Evolutionary conservation across 768 basidiomycete genomes (phyloP).

Genomic region (Boletales sp.): DNA sequence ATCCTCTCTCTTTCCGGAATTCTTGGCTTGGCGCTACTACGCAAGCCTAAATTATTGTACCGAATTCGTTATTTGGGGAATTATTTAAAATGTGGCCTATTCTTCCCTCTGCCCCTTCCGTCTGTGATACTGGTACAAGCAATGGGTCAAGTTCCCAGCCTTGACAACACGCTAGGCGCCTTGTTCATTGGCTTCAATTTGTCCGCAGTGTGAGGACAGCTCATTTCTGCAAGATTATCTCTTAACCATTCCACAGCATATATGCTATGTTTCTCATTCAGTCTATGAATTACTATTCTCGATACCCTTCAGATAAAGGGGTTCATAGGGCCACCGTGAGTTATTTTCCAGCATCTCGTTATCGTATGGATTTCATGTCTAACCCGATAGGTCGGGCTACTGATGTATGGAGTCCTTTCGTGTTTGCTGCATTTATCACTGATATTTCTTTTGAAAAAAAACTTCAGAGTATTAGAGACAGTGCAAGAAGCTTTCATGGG

Average conservation of each 20-base stretch:
- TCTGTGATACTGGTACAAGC: not conserved
- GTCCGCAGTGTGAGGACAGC: constrained; percentile 34
- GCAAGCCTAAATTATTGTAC: too few relatives aligned
- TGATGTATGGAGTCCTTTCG: constrained; percentile 28
- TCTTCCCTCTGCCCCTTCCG: too few relatives aligned
- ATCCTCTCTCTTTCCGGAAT: too few relatives aligned
- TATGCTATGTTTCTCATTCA: constrained; percentile 57
- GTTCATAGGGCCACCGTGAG: constrained; percentile 52
- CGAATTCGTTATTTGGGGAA: too few relatives aligned
- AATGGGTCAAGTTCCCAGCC: constrained; percentile 15
- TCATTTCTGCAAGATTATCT: not conserved
- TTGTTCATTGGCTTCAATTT: constrained; percentile 55
- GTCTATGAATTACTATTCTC: constrained; percentile 50
- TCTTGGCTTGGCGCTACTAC: too few relatives aligned
- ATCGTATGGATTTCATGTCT: not conserved
- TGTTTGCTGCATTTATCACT: not conserved
- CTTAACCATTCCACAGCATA: constrained; percentile 33
- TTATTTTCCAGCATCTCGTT: constrained; percentile 4
- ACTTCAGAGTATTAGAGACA: constrained; percentile 41
- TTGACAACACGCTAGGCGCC: constrained; percentile 59
- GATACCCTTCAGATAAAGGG: constrained; percentile 50
- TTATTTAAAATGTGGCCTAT: too few relatives aligned
- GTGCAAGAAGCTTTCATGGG: constrained; percentile 50
- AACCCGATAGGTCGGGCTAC: constrained; percentile 25
- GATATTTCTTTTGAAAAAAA: not conserved